A percentile compares a stretch with the other conserved stretches of the same genome.
phyloP scores from a whole-genome alignment of 768 basidiomycete genomes.

The Serendipita indica region DNA sequence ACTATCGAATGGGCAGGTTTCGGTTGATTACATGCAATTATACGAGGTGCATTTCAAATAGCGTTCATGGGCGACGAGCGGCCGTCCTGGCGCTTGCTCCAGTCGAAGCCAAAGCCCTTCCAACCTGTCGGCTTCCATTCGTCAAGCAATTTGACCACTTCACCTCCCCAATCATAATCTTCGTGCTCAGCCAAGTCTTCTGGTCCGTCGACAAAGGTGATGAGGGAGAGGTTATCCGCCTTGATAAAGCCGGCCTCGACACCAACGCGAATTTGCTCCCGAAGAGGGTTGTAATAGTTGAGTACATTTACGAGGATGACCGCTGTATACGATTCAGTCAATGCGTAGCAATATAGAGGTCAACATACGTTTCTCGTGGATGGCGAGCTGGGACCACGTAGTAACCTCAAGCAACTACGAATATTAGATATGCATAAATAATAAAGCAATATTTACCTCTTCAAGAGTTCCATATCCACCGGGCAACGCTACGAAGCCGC shows the following conservation, averaged over 20 bases:
- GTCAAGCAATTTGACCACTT: conserved; percentile 47
- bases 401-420: conserved; percentile 71
- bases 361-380: conserved; percentile 64
- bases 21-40: conserved; percentile 30
- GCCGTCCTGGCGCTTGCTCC: conserved; percentile 11
- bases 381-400: conserved; percentile 88
- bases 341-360: neutral
- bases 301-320: conserved; percentile 79
- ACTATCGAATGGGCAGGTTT: conserved; percentile 89
- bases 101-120: conserved; percentile 13
- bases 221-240: conserved; percentile 40
- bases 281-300: conserved; percentile 71
- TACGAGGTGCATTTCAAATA: neutral
- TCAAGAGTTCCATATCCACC: conserved; percentile 95
- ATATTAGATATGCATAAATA: neutral
- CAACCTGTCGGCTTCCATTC: conserved; percentile 33
- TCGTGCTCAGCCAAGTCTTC: conserved; percentile 35
- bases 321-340: conserved; percentile 30
- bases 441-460: conserved; percentile 38
- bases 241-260: conserved; percentile 63
- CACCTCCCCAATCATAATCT: conserved; percentile 63
- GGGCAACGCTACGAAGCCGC: conserved; percentile 77
- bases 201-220: conserved; percentile 67
- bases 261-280: conserved; percentile 51
- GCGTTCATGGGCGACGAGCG: neutral